These are phyloP conservation scores for Porphyridium purpureum DNA, from an alignment of 23 red algal species.

Conservation along the genomic window DNA sequence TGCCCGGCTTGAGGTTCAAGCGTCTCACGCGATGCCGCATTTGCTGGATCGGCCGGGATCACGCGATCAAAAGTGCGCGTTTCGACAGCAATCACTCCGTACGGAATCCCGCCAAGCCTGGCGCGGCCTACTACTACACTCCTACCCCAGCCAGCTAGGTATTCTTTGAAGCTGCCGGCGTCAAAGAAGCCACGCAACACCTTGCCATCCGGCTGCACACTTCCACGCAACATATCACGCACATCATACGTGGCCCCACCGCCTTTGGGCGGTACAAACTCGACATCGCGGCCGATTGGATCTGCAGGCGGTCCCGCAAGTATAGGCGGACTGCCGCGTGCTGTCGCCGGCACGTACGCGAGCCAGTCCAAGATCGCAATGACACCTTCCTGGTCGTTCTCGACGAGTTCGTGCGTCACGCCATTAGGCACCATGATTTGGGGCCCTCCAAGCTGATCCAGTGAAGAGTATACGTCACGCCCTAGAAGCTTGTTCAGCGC, in stretches of 20 bases:
- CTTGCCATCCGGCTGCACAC: no score
- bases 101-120: conserved; percentile 85
- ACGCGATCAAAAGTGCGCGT: conserved; percentile 60
- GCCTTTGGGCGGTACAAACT: no score
- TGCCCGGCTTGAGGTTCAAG: conserved; percentile 86
- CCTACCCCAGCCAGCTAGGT: conserved; percentile 86
- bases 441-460: conserved; percentile 94
- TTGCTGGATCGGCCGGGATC: conserved; percentile 78
- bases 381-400: conserved; percentile 83
- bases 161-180: conserved; percentile 69
- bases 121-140: conserved; percentile 82
- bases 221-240: no score
- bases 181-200: conserved; percentile 88
- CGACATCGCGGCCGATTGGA: neutral
- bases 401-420: conserved; percentile 59
- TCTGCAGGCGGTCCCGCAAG: conserved; percentile 47
- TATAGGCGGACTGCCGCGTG: conserved; percentile 38
- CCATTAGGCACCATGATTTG: conserved; percentile 94
- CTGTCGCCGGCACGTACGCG: conserved; percentile 47
- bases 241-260: no score
- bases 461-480: conserved; percentile 75
- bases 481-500: conserved; percentile 97
- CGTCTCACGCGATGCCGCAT: conserved; percentile 63
- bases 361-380: conserved; percentile 82
- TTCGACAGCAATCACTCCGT: conserved; percentile 75